These are phyloP conservation scores for Cutaneotrichosporon mucoides DNA, from an alignment of 1,284 basidiomycete genomes.

Conservation along the genomic window DNA sequence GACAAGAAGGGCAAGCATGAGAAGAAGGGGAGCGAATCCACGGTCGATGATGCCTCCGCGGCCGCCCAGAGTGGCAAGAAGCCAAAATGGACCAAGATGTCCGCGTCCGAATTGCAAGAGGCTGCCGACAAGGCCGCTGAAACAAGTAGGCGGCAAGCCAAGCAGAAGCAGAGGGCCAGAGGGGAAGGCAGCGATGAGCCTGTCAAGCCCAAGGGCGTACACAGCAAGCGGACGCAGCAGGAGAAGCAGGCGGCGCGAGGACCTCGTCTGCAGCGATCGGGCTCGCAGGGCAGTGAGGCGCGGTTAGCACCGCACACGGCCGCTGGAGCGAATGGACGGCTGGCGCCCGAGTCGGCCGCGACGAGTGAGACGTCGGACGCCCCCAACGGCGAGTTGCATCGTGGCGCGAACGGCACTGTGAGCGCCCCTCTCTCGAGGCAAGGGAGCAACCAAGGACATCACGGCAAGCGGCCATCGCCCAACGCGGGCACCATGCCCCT, in stretches of 20 bases:
- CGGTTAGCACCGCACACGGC: slow-evolving; percentile 17
- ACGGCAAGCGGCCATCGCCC: slow-evolving; percentile 18
- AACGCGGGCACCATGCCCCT: slow-evolving; percentile 7
- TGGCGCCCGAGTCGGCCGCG: background rate
- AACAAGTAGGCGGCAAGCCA: slow-evolving; percentile 22
- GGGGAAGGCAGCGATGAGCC: slow-evolving; percentile 10
- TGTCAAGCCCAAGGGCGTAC: slow-evolving; percentile 12
- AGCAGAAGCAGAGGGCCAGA: slow-evolving; percentile 19
- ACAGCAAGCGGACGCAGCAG: slow-evolving; percentile 8
- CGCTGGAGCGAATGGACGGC: background rate
- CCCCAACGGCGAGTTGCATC: background rate
- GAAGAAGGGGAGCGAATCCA: slow-evolving; percentile 25
- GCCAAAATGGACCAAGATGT: slow-evolving; percentile 49
- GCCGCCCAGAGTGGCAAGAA: slow-evolving; percentile 30
- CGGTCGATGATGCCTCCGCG: slow-evolving; percentile 13
- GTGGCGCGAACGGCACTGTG: slow-evolving; percentile 7
- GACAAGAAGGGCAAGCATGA: slow-evolving; percentile 31
- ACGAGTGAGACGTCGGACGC: background rate
- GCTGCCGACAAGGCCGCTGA: slow-evolving; percentile 46
- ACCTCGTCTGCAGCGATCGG: slow-evolving; percentile 11
- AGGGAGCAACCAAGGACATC: slow-evolving; percentile 17
- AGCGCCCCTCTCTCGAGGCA: slow-evolving; percentile 30
- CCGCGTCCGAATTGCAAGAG: slow-evolving; percentile 47
- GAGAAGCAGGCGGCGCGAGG: slow-evolving; percentile 3
- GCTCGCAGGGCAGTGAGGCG: slow-evolving; percentile 18